Percentiles rank a stretch among this genome's conserved stretches.
Evolutionary conservation across 2,329 filamentous ascomycete species (phyloP).

Genomic region (Xylaria sp.): DNA sequence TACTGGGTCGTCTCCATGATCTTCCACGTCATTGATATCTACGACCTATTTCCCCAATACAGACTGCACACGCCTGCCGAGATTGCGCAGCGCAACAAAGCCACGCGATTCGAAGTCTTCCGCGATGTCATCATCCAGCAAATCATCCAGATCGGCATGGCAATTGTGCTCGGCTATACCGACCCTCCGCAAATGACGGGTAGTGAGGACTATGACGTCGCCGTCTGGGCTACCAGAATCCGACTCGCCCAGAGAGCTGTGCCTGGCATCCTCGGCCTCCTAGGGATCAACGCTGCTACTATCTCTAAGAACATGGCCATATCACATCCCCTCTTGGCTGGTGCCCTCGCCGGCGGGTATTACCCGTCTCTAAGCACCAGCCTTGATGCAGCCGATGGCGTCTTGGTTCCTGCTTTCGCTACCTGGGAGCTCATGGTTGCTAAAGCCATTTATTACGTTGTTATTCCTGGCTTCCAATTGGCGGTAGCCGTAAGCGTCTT

Average conservation of each 20-base stretch:
- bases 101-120: conserved; percentile 84
- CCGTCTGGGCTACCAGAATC: conserved; percentile 87
- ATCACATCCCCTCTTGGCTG: conserved; percentile 79
- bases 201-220: conserved; percentile 85
- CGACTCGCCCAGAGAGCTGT: conserved; percentile 82
- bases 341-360: conserved; percentile 79
- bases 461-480: conserved; percentile 83
- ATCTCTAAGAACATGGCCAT: conserved; percentile 80
- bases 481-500: conserved; percentile 78
- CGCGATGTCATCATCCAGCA: conserved; percentile 94
- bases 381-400: conserved; percentile 63
- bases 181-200: conserved; percentile 81
- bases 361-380: conserved; percentile 78
- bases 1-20: conserved; percentile 90
- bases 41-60: conserved; percentile 89
- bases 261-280: conserved; percentile 73
- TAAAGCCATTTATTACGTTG: conserved; percentile 80
- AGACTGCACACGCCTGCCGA: conserved; percentile 95
- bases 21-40: conserved; percentile 88
- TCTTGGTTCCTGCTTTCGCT: conserved; percentile 77
- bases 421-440: conserved; percentile 82
- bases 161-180: conserved; percentile 73
- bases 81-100: conserved; percentile 87
- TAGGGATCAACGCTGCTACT: conserved; percentile 80
- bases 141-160: conserved; percentile 82